These are phyloP conservation scores for Citrus unshiu DNA, from an alignment of 345 rosid genomes.

Conservation along the genomic window DNA sequence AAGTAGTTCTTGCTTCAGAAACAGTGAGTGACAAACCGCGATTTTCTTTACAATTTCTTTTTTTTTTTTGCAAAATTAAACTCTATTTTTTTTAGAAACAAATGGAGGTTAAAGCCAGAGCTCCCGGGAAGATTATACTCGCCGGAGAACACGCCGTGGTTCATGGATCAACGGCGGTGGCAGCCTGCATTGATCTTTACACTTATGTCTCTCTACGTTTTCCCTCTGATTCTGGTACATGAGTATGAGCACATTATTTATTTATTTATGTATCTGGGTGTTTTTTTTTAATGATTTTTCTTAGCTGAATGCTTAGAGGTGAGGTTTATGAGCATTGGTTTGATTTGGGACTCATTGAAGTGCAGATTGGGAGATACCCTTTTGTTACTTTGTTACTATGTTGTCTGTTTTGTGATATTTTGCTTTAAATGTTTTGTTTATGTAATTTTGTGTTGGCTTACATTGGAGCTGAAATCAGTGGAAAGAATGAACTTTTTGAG, in stretches of 20 bases:
- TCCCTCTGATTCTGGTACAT: slow-evolving; percentile 49
- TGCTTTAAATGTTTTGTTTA: not conserved
- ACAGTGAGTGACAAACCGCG: not conserved
- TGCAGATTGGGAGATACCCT: slow-evolving; percentile 20
- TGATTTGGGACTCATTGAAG: slow-evolving; percentile 8
- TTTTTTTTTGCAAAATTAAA: not conserved
- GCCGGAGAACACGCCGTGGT: slow-evolving; percentile 97
- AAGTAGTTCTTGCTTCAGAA: not conserved
- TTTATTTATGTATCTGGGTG: not conserved
- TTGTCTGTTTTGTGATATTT: not conserved
- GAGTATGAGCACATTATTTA: not conserved
- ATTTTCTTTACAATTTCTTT: not conserved
- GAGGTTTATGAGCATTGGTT: slow-evolving; percentile 2
- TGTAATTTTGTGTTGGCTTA: not conserved
- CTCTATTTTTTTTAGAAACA: not conserved
- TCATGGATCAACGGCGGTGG: slow-evolving; percentile 90
- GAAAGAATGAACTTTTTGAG: not conserved
- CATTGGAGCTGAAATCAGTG: not conserved
- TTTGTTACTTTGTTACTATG: slow-evolving; percentile 1
- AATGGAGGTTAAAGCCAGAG: slow-evolving; percentile 93
- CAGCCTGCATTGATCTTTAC: slow-evolving; percentile 85
- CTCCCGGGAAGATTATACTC: slow-evolving; percentile 95
- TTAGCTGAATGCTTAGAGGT: not conserved
- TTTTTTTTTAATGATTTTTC: not conserved
- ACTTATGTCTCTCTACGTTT: slow-evolving; percentile 56